Conservation (phyloP, 164 flowering plant species). For the Piper longum region DNA sequence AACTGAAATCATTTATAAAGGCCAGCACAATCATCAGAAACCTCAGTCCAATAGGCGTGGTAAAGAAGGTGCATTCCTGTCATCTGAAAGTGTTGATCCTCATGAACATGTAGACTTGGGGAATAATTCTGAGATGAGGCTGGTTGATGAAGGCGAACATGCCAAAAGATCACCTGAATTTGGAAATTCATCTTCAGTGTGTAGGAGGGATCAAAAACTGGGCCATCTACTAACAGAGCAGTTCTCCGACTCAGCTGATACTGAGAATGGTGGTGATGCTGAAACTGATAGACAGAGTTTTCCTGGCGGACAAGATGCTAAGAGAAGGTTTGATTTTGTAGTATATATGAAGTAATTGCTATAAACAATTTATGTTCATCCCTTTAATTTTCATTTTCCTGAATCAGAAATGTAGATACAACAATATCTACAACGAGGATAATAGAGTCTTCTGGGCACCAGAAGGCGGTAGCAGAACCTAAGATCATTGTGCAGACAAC, state of each 20-base stretch:
- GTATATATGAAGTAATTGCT: not conserved
- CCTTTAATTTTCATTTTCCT: not conserved
- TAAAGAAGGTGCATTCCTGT: constrained; percentile 25
- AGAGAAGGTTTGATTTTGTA: constrained; percentile 42
- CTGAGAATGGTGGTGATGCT: constrained; percentile 37
- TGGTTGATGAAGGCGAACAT: constrained; percentile 16
- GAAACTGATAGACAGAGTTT: constrained; percentile 25
- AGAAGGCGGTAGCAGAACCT: constrained; percentile 66
- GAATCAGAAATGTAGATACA: constrained; percentile 36
- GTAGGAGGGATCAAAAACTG: constrained; percentile 23
- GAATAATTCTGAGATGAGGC: constrained; percentile 21
- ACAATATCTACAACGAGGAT: constrained; percentile 21
- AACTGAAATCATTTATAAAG: constrained; percentile 81
- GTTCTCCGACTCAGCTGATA: constrained; percentile 31
- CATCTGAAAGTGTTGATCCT: constrained; percentile 6
- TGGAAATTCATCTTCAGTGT: constrained; percentile 11
- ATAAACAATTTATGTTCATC: not conserved
- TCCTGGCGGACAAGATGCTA: constrained; percentile 59
- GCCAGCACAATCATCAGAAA: constrained; percentile 68
- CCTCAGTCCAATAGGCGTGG: constrained; percentile 45
- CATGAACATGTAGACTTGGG: constrained; percentile 23
- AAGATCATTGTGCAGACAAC: constrained; percentile 88
- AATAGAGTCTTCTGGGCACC: constrained; percentile 27
- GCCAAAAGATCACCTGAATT: constrained; percentile 14
- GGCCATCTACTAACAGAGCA: constrained; percentile 23